Evolutionary conservation across 179 eudicot species (phyloP), one percentile per base, ranked within the genome.

Genomic region (Camellia oleifera): DNA sequence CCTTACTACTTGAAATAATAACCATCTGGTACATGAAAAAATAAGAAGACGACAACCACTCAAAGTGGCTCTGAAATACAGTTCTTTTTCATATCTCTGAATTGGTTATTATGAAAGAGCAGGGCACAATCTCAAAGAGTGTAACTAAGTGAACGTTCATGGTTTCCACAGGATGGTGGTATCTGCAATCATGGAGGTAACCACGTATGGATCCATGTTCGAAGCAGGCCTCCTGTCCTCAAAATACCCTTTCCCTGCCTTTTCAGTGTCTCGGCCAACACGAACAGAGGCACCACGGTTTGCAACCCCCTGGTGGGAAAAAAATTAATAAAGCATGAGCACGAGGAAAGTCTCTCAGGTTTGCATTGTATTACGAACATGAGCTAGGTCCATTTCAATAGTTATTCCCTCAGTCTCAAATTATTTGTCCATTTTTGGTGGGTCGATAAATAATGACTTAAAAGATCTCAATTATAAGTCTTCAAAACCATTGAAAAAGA

Each of bases 211-310:
- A 62, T 89, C 91, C 91, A 86, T 86, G 23, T 86, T 86, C 2
- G 88, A 86, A 6, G 91, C 91, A 1, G 91, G 91, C 87, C 91
- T 83, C 60, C 91, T 63, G 74, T 89, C 91, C 88, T 89, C 91
- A 26, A 89, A 89, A 78, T 86, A 88, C 1, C 91, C 91, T 77
- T 88, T 88, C 56, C 91, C 91, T 12, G 66, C 88, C 57, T 80
- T 84, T 78, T 87, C 89, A 0, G 89, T 87, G 79, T 87, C 89
- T 5, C 89, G 69, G 5, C 89, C 89, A 52, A 87, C 89, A 9
- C 89, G 78, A 18, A 87, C 78, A 0, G 94, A 91, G 12, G 96
- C 96, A 45, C 97, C 97, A 46, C 97, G 92, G 91, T 93, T 91
- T 17, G 93, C 95, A 79, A 90, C 95, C 9, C 95, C 95, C 95